A percentile compares a stretch with the other conserved stretches of the same genome.
Evolutionary conservation across 257 asterid species (phyloP).

Genomic region (Fraxinus americana): DNA sequence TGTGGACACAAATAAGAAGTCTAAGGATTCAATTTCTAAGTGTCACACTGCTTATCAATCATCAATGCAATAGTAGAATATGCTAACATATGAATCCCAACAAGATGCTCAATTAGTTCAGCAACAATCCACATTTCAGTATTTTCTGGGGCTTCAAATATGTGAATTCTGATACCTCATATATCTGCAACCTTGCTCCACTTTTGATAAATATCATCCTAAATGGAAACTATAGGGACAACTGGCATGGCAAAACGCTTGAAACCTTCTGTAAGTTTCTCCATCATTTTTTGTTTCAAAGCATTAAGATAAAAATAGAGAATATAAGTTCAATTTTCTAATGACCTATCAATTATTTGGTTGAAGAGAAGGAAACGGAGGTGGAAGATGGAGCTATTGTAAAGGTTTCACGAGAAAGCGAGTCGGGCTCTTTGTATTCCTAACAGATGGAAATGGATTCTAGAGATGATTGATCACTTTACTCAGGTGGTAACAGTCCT

Average conservation of each 20-base stretch:
- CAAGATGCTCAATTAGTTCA: slow-evolving; percentile 9
- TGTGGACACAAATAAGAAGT: background rate
- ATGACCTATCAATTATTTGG: slow-evolving; percentile 26
- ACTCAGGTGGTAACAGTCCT: slow-evolving; percentile 66
- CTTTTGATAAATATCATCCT: slow-evolving; percentile 17
- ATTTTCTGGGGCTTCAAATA: background rate
- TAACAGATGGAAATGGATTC: slow-evolving; percentile 69
- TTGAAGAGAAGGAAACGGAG: slow-evolving; percentile 36
- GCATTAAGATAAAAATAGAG: slow-evolving; percentile 18
- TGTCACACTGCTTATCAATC: background rate
- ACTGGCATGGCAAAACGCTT: slow-evolving; percentile 50
- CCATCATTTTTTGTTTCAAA: slow-evolving; percentile 9
- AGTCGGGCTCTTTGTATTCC: slow-evolving; percentile 43
- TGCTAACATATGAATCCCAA: background rate
- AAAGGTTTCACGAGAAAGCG: slow-evolving; percentile 54
- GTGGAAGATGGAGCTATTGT: slow-evolving; percentile 38
- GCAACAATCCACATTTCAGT: background rate
- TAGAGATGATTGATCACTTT: slow-evolving; percentile 68
- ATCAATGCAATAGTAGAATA: slow-evolving; percentile 2
- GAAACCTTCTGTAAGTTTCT: slow-evolving; percentile 55
- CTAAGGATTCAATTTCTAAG: background rate
- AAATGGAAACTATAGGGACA: slow-evolving; percentile 51
- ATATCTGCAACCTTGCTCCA: slow-evolving; percentile 27
- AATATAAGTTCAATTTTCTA: slow-evolving; percentile 9
- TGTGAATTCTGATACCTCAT: slow-evolving; percentile 9